Conservation (phyloP, 352 stramenopile species). For the Saprolegnia diclina region DNA sequence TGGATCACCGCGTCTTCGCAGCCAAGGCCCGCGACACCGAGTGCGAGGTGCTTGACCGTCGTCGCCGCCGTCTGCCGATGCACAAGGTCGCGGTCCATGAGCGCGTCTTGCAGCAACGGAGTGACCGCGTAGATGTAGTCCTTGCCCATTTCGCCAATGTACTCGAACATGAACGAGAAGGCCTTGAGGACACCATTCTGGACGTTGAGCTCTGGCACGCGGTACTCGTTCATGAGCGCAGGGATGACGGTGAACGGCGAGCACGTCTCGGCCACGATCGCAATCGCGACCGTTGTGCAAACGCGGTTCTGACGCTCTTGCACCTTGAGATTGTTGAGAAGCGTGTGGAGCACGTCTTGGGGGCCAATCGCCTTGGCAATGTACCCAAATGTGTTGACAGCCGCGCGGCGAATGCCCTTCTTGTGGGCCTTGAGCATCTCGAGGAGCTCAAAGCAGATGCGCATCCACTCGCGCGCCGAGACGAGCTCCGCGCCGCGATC, state of each 20-base stretch:
- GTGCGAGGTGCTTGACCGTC: conserved; percentile 96
- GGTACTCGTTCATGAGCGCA: conserved; percentile 99
- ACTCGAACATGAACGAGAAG: conserved; percentile 99
- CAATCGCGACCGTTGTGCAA: conserved; percentile 99
- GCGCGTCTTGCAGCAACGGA: conserved; percentile 96
- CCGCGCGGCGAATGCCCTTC: conserved; percentile 96
- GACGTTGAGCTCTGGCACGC: conserved; percentile 98
- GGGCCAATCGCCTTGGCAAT: conserved; percentile 99
- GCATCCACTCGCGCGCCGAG: conserved; percentile 99
- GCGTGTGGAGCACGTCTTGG: conserved; percentile 97
- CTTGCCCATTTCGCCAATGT: conserved; percentile 99
- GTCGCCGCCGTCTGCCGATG: conserved; percentile 97
- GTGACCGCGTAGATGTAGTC: conserved; percentile 99
- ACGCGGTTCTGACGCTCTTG: conserved; percentile 99
- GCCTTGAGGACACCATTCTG: conserved; percentile 99
- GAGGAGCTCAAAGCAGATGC: conserved; percentile 99
- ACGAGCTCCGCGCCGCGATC: conserved; percentile 97
- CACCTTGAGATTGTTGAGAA: conserved; percentile 99
- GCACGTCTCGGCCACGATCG: conserved; percentile 99
- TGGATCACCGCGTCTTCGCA: conserved; percentile 98
- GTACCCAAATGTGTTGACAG: conserved; percentile 99
- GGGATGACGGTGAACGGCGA: conserved; percentile 98
- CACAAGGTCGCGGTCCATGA: conserved; percentile 99
- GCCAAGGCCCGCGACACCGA: conserved; percentile 94
- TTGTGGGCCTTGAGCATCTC: conserved; percentile 99